phyloP scores from a whole-genome alignment of 768 basidiomycete genomes.

The Collybia mongolica region DNA sequence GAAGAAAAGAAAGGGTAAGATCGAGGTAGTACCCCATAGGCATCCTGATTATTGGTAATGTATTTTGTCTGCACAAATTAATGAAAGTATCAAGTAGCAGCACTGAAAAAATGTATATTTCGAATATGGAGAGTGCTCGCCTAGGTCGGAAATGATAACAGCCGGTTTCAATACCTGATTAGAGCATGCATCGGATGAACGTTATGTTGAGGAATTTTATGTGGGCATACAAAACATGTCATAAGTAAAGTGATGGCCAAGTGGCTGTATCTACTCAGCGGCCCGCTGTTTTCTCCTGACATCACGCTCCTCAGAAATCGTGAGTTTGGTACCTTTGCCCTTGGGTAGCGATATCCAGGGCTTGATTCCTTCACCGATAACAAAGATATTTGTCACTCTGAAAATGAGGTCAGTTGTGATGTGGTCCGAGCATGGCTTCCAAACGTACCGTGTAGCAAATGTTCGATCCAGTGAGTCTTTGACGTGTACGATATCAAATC shows the following conservation, averaged over 20 bases:
- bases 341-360: conserved; percentile 96
- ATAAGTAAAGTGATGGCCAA: conserved; percentile 20
- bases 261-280: conserved; percentile 47
- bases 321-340: conserved; percentile 97
- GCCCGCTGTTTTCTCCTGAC: conserved; percentile 79
- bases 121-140: too few relatives aligned
- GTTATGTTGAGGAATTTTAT: conserved; percentile 25
- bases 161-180: too few relatives aligned
- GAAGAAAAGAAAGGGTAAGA: conserved; percentile 51
- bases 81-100: too few relatives aligned
- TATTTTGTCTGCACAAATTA: conserved; percentile 1
- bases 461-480: conserved; percentile 94
- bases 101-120: too few relatives aligned
- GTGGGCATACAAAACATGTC: conserved; percentile 40
- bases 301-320: conserved; percentile 96
- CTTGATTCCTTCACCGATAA: conserved; percentile 94
- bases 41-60: conserved; percentile 47
- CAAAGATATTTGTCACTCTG: conserved; percentile 96
- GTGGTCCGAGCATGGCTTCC: background rate
- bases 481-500: conserved; percentile 98
- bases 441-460: conserved; percentile 91
- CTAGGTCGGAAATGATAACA: conserved; percentile 1
- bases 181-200: conserved; percentile 19
- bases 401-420: background rate
- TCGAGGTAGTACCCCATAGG: conserved; percentile 37